Conservation (phyloP, 177 flowering plant genomes). For the Vitis hybrid region DNA sequence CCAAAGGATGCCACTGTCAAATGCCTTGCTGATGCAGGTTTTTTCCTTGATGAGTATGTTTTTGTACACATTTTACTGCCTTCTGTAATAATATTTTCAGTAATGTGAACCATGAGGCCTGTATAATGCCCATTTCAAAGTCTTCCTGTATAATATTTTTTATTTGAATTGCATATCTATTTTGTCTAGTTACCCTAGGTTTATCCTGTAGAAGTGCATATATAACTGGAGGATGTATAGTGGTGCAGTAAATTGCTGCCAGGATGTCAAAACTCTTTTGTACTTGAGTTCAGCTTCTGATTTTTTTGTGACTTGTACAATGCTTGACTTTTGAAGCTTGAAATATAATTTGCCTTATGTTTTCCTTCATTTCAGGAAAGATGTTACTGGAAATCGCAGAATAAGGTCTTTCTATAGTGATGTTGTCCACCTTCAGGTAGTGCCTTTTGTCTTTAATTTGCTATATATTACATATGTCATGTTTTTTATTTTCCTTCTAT, state of each 20-base stretch:
- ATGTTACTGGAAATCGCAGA: slow-evolving; percentile 59
- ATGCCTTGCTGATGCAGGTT: slow-evolving; percentile 90
- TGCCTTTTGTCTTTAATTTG: not conserved
- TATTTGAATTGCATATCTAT: not conserved
- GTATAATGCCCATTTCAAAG: not conserved
- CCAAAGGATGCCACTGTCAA: slow-evolving; percentile 73
- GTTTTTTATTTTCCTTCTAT: not conserved
- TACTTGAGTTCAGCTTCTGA: not conserved
- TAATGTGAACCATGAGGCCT: too few species aligned
- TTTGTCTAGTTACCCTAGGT: not conserved
- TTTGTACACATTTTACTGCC: slow-evolving; percentile 1
- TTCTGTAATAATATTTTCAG: not conserved
- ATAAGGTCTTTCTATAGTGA: slow-evolving; percentile 65
- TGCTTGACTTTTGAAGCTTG: too few species aligned
- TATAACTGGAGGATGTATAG: not conserved
- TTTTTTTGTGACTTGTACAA: not conserved
- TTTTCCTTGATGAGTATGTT: slow-evolving; percentile 86
- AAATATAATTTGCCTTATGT: not conserved
- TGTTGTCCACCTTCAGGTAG: slow-evolving; percentile 79
- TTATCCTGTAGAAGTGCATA: not conserved
- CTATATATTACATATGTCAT: not conserved
- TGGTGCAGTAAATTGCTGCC: too few species aligned
- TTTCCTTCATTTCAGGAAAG: slow-evolving; percentile 53
- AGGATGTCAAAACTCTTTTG: too few species aligned
- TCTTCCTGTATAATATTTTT: too few species aligned